Evolutionary conservation across 345 rosid species (phyloP), one percentile per base, ranked within the genome.

Genomic region (Hibiscus tridactylites): DNA sequence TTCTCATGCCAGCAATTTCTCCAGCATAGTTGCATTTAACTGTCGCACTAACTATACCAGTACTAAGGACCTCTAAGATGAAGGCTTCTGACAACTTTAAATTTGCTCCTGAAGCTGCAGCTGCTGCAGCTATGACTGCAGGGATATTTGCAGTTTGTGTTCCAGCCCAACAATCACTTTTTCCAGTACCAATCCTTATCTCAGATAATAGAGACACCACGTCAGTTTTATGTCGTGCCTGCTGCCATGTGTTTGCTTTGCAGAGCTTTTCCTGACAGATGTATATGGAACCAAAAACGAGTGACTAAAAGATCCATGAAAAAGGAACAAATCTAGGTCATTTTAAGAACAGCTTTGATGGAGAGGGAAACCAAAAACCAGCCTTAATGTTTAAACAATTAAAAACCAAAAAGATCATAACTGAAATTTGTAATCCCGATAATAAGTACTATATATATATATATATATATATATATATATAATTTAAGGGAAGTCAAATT

Each of bases 1-100:
- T 89, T 83, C 96, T 88, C 99, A 96, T 92, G 76, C 99, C 99
- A 77, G 96, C 93, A 78, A 96, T 92, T 88, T 96, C 98, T 79
- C 99, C 98, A 60, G 97, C 96, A 83, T 91, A 90, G 75, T 96
- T 96, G 78, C 95, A 89, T 82, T 96, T 92, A n/a, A 83, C 94
- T 21, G 99, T 95, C 76, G 99, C 99, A 84, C 97, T 92, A 65
- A 91, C 98, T 35, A 92, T 84, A 74, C 96, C 93, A 75, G 98
- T 92, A 74, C 91, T 88, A 57, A 96, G 98, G 47, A 96, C 99
- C 87, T 96, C 99, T 74, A 96, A 89, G 76, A 92, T 95, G 81
- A 92, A 88, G 62, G 89, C 87, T 75, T 88, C 99, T 9, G 91
- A 85, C 76, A 86, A 82, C 79, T 91, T 90, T 80, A 96, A 75